Conservation (phyloP, 768 basidiomycete species). For the Tephrocybe sp. region DNA sequence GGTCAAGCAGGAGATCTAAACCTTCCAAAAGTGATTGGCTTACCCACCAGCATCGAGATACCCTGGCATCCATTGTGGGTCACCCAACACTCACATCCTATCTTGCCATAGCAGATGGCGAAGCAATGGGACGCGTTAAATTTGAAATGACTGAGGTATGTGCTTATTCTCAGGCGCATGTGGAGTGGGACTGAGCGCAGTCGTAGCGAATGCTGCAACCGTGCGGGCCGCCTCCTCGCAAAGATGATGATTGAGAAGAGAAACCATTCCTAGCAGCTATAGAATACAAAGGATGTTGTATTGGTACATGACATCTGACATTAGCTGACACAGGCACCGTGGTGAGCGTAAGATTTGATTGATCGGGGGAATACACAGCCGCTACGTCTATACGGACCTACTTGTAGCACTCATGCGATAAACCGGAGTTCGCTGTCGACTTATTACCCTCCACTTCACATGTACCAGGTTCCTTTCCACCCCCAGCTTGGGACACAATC, state of each 20-base stretch:
- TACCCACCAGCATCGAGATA: conserved; percentile 96
- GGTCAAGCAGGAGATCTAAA: conserved; percentile 13
- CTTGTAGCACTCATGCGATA: conserved; percentile 8
- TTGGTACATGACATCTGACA: conserved; percentile 8
- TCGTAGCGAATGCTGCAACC: conserved; percentile 90
- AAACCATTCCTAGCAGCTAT: too few species aligned
- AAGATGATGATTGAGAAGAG: conserved; percentile 82
- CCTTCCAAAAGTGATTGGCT: conserved; percentile 80
- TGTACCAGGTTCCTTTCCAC: conserved; percentile 1
- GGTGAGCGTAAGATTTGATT: conserved; percentile 2
- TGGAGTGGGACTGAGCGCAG: conserved; percentile 7
- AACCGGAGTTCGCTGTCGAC: conserved; percentile 12
- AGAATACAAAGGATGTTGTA: too few species aligned
- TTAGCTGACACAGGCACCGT: conserved; percentile 12
- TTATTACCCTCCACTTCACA: conserved; percentile 7
- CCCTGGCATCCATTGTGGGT: conserved; percentile 89
- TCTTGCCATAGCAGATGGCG: conserved; percentile 91
- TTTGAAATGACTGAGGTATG: conserved; percentile 96
- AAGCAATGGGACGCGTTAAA: conserved; percentile 82
- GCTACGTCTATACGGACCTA: conserved; percentile 16
- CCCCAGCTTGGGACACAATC: not conserved
- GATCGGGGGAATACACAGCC: conserved; percentile 17
- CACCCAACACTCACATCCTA: conserved; percentile 86
- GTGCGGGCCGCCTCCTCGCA: conserved; percentile 87
- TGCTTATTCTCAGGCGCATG: conserved; percentile 10